Base-by-base conservation (phyloP, 805 yeast genomes). In the Candida nanaspora region DNA sequence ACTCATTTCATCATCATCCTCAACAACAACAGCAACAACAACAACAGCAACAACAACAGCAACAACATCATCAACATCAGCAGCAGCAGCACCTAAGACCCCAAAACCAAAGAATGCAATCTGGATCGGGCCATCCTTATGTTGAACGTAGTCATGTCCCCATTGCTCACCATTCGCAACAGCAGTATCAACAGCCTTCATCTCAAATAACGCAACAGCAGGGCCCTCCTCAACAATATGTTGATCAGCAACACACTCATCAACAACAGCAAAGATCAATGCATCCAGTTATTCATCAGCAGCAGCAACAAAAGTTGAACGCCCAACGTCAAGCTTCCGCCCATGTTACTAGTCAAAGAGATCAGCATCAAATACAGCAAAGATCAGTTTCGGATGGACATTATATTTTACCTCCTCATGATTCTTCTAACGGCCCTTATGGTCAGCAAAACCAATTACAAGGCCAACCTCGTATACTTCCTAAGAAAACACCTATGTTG, bases 11-110 rank as follows among this genome's bases (percentile, higher is more conserved):
- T 27, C 35, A 30, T 15, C 33, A 23, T 28, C 31, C 20, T 21
- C 47, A 44, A 25, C 48, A 37, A n/a, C 50, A 39, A 27, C 35
- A 27, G 22, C 48, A 41, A 21, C 43, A 41, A 14, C 37, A 38
- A 40, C 43, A 42, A 19, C 43, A 46, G 32, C 40, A 32, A 20
- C 43, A 44, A 15, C 49, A 47, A 23, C 50, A 23, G 3, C 18
- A n/a, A 22, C 38, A 35, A 6, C 3, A 27, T 14, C 23, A 19
- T n/a, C 23, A 35, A 10, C 32, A 35, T n/a, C 32, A 35, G 3
- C 25, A 26, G 19, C 38, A 25, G 25, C 23, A 7, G 6, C 16
- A 35, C 19, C 15, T 8, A 22, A 3, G 4, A 23, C 21, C 14
- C 5, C 37, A 31, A 31, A 9, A 30, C 9, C 33, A 30, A 4